phyloP scores from a whole-genome alignment of 73 alveolate genomes.

The Stentor coeruleus region DNA sequence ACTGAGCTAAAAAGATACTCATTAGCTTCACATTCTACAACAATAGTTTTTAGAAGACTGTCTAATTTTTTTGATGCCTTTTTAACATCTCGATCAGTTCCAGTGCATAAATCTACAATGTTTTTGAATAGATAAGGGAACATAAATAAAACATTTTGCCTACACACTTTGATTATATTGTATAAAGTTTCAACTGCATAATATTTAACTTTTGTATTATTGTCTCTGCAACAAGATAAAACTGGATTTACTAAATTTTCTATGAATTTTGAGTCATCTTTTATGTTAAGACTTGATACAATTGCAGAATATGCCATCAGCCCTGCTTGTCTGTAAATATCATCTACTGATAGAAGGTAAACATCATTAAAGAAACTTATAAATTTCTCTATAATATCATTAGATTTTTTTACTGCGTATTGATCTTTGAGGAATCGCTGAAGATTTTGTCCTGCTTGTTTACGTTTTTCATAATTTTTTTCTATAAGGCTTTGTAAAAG shows the following conservation, averaged over 20 bases:
- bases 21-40: slow-evolving; percentile 24
- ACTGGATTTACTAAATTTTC: neutral
- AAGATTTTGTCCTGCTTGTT: slow-evolving; percentile 6
- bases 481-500: neutral
- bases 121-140: neutral
- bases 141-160: slow-evolving; percentile 1
- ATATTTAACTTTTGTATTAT: neutral
- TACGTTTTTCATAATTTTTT: slow-evolving; percentile 18
- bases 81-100: neutral
- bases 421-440: neutral
- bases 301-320: slow-evolving; percentile 26
- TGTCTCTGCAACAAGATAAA: slow-evolving; percentile 11
- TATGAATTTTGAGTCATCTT: neutral
- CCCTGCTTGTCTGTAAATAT: neutral
- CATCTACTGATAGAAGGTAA: neutral
- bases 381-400: neutral
- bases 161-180: slow-evolving; percentile 11
- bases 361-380: neutral
- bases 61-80: slow-evolving; percentile 1
- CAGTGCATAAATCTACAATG: neutral
- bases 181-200: slow-evolving; percentile 14
- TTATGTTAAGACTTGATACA: neutral
- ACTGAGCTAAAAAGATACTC: neutral
- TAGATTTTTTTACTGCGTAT: neutral
- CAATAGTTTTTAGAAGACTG: slow-evolving; percentile 15